These are phyloP conservation scores for Cynara cardunculus DNA, from an alignment of 129 eudicot genomes.

Conservation along the genomic window DNA sequence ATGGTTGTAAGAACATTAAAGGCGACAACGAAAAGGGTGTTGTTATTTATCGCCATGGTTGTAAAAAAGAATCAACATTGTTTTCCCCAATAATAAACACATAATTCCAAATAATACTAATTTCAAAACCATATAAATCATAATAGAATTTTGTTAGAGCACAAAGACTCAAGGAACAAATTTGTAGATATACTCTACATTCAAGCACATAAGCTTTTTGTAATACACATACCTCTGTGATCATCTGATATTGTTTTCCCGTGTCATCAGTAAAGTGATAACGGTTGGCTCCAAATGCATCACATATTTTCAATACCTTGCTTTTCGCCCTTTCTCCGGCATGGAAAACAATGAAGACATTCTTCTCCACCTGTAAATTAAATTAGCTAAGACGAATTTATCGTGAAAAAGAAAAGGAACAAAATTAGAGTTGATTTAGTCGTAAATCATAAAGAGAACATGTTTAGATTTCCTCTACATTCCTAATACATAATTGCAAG, in stretches of 20 bases:
- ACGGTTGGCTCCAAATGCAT: conserved; percentile 93
- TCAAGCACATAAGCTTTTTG: conserved; percentile 1
- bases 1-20: no score
- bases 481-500: background rate
- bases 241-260: conserved; percentile 62
- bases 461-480: background rate
- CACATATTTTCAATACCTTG: conserved; percentile 83
- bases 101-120: background rate
- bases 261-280: conserved; percentile 78
- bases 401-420: background rate
- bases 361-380: conserved; percentile 72
- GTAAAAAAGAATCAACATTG: background rate
- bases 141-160: background rate
- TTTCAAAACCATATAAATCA: background rate
- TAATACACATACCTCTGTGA: conserved; percentile 55
- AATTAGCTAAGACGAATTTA: conserved; percentile 6
- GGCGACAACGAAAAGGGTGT: no score
- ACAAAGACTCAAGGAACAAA: conserved; percentile 2
- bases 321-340: conserved; percentile 89
- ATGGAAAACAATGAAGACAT: conserved; percentile 77
- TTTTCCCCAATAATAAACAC: background rate
- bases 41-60: no score
- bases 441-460: background rate
- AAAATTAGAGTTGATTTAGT: background rate
- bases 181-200: background rate